Evolutionary conservation across 2,329 filamentous ascomycete species (phyloP).

Genomic region (Decorospora gaudefroyi): DNA sequence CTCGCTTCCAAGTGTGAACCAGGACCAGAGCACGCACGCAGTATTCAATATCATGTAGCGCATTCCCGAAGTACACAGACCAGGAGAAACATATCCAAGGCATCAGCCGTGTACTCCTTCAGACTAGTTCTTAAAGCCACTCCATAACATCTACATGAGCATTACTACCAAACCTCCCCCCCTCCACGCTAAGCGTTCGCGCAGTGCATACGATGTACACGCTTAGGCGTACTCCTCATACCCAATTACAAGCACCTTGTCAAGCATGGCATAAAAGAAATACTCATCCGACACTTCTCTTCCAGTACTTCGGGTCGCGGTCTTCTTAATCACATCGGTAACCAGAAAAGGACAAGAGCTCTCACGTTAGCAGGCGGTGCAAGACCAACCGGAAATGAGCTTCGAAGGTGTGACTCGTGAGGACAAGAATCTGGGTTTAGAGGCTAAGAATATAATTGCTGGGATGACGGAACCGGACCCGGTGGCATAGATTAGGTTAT

Average conservation of each 20-base stretch:
- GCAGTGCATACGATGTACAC: slow-evolving; percentile 47
- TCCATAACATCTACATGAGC: slow-evolving; percentile 10
- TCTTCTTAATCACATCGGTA: slow-evolving; percentile 36
- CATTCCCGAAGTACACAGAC: slow-evolving; percentile 49
- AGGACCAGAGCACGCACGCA: slow-evolving; percentile 33
- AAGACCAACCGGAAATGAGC: slow-evolving; percentile 36
- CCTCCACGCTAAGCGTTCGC: slow-evolving; percentile 26
- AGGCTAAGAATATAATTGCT: slow-evolving; percentile 42
- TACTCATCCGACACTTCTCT: slow-evolving; percentile 41
- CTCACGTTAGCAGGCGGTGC: slow-evolving; percentile 31
- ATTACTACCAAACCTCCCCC: slow-evolving; percentile 14
- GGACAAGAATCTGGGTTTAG: slow-evolving; percentile 32
- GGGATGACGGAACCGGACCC: slow-evolving; percentile 44
- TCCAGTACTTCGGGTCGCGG: slow-evolving; percentile 47
- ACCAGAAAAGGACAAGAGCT: slow-evolving; percentile 34
- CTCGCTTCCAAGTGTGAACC: slow-evolving; percentile 41
- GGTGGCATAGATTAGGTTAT: slow-evolving; percentile 44
- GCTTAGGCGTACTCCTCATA: slow-evolving; percentile 39
- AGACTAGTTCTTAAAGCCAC: slow-evolving; percentile 46
- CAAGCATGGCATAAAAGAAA: slow-evolving; percentile 38
- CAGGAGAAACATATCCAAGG: slow-evolving; percentile 40
- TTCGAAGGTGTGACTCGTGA: slow-evolving; percentile 40
- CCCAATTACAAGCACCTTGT: slow-evolving; percentile 40
- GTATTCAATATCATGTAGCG: slow-evolving; percentile 50
- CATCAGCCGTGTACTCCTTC: slow-evolving; percentile 49